Conservation (phyloP, 176 grass and related monocot species). For the Eremochloa ophiuroides region DNA sequence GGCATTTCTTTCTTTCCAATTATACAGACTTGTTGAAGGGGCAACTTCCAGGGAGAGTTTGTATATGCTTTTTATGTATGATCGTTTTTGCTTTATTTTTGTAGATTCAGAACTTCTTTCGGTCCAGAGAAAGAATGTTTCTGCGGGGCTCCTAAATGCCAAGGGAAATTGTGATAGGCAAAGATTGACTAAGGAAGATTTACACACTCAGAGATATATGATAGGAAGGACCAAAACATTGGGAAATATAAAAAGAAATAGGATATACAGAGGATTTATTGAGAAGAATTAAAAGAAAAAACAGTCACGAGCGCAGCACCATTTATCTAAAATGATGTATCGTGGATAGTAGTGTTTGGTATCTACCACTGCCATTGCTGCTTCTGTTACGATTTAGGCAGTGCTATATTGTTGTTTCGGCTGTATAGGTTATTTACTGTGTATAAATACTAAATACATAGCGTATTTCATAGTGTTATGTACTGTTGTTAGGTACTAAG, state of each 20-base stretch:
- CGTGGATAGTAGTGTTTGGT: background rate
- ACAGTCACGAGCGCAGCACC: background rate
- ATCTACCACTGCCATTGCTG: background rate
- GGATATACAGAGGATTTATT: background rate
- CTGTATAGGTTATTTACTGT: constrained; percentile 22
- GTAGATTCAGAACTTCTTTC: constrained; percentile 29
- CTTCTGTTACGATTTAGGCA: background rate
- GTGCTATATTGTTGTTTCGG: background rate
- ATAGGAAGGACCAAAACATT: background rate
- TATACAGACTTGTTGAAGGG: constrained; percentile 5
- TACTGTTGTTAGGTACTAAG: background rate
- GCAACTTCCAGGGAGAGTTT: background rate
- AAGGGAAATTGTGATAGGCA: constrained; percentile 27
- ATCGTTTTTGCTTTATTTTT: background rate
- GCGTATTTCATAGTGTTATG: background rate
- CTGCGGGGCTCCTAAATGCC: constrained; percentile 30
- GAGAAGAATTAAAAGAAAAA: background rate
- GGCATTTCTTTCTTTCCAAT: background rate
- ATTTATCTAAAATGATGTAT: background rate
- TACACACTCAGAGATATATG: background rate
- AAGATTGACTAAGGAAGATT: constrained; percentile 2
- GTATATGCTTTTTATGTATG: background rate
- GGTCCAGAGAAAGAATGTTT: constrained; percentile 34
- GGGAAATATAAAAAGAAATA: constrained; percentile 6
- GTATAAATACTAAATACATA: constrained; percentile 6